phyloP scores from a whole-genome alignment of 306 rosid genomes.

The Boehmeria nivea region DNA sequence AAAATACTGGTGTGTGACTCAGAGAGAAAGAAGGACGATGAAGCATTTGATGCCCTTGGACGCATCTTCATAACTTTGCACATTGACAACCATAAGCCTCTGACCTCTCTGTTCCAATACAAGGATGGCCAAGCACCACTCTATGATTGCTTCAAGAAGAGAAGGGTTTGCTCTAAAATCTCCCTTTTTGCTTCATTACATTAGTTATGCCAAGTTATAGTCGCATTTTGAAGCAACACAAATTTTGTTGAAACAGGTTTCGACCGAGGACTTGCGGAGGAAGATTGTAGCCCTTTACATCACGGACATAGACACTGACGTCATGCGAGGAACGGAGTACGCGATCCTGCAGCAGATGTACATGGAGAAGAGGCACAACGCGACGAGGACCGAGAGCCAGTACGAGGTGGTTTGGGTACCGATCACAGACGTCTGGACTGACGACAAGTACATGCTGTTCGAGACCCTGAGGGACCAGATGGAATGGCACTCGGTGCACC shows the following conservation, averaged over 20 bases:
- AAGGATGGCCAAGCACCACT: constrained; percentile 44
- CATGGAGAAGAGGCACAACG: constrained; percentile 28
- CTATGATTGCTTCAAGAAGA: constrained; percentile 41
- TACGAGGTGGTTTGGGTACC: constrained; percentile 68
- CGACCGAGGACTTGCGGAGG: constrained; percentile 36
- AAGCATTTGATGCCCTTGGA: constrained; percentile 25
- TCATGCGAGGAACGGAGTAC: constrained; percentile 25
- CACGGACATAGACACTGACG: constrained; percentile 28
- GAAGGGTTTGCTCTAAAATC: constrained; percentile 35
- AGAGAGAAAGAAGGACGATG: constrained; percentile 43
- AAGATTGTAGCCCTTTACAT: constrained; percentile 49
- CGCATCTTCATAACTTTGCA: constrained; percentile 31
- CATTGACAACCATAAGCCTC: constrained; percentile 42
- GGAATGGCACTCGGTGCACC: constrained; percentile 47
- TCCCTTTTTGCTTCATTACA: not conserved
- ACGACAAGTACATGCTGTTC: constrained; percentile 15
- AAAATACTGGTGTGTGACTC: not conserved
- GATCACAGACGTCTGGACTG: constrained; percentile 26
- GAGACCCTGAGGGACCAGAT: constrained; percentile 26
- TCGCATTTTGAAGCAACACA: too few species aligned
- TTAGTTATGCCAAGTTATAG: too few species aligned
- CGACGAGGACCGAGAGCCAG: constrained; percentile 31
- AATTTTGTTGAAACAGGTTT: constrained; percentile 27
- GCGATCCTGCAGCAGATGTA: constrained; percentile 41
- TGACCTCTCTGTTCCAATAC: constrained; percentile 32